Evolutionary conservation across 495 filamentous ascomycete genomes (phyloP), one percentile per base, ranked within the genome.

Genomic region (Aspergillus carlsbadensis): DNA sequence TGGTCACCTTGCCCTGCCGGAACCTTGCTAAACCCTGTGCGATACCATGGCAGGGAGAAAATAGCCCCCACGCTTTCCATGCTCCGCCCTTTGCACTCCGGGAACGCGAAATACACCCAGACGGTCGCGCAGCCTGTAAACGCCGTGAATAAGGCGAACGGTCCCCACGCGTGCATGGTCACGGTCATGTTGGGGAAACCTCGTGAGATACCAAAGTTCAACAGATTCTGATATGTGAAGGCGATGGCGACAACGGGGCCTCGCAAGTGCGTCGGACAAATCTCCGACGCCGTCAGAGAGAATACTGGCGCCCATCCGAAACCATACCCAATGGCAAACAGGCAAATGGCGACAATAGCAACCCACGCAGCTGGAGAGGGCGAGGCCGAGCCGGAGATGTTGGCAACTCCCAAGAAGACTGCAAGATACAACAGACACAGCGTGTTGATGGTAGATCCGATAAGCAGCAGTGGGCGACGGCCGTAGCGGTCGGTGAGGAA

Each of bases 261-360:
- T 13, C 62, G 60, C 15, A 61, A 50, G 2, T 45, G 43, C 10
- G 59, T 68, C 4, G 62, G 58, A 29, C 62, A 68, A 26, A 65
- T 64, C 37, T 68, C 65, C 0, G 62, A 64, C 0, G 59, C 59
- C 1, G 57, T 68, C 18, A 68, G 51, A 3, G 59, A 68, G 47
- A 62, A 62, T 2, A 50, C 59, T 2, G 65, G 61, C 1, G 62
- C 65, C 65, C 61, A 63, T 10, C 58, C 58, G 53, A 63, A 62
- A 17, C 51, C 60, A 46, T 63, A 67, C 22, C 65, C 62, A 41
- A 67, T 37, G 0, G 65, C 65, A 18, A 59, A 67, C 24, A 67
- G 18, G 34, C 59, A 67, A 10, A 65, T 65, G 6, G 65, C 65
- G 5, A 67, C 62, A 35, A 67, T 63, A 6, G 62, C 57, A 14